Evolutionary conservation across 371 early-diverging fungal genomes (phyloP).

Genomic region (Apophysomyces elegans): DNA sequence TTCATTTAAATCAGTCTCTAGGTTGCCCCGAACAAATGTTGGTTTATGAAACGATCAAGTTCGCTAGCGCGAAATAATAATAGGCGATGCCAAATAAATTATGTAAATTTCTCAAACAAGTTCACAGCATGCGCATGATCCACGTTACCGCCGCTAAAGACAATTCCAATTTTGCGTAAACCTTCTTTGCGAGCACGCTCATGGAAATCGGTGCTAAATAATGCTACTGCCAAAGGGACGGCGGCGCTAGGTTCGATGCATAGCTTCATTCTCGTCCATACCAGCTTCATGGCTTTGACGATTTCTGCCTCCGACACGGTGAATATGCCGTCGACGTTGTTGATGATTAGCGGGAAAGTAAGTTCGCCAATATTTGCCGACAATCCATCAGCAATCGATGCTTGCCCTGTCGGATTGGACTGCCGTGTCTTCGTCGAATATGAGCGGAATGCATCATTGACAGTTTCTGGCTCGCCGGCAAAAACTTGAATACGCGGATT

Average conservation of each 20-base stretch:
- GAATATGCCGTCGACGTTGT: slow-evolving; percentile 55
- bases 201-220: slow-evolving; percentile 47
- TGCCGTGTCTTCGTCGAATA: slow-evolving; percentile 24
- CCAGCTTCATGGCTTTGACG: slow-evolving; percentile 49
- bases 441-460: slow-evolving; percentile 45
- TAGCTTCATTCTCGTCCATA: slow-evolving; percentile 58
- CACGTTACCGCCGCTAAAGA: slow-evolving; percentile 53
- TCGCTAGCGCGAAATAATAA: no score
- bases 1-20: no score
- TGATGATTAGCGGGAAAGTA: slow-evolving; percentile 46
- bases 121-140: slow-evolving; percentile 30
- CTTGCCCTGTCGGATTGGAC: slow-evolving; percentile 19
- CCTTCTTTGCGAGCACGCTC: slow-evolving; percentile 17
- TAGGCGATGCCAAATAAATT: not conserved
- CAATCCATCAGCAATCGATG: slow-evolving; percentile 49
- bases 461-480: slow-evolving; percentile 55
- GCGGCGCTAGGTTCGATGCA: slow-evolving; percentile 62
- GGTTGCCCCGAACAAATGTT: no score
- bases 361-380: slow-evolving; percentile 47
- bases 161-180: slow-evolving; percentile 38
- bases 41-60: no score
- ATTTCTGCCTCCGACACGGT: slow-evolving; percentile 60
- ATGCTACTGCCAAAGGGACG: slow-evolving; percentile 52
- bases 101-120: slow-evolving; percentile 25
- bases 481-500: slow-evolving; percentile 43